These are phyloP conservation scores for Ogataea pini DNA, from an alignment of 805 yeast species.

Conservation along the genomic window DNA sequence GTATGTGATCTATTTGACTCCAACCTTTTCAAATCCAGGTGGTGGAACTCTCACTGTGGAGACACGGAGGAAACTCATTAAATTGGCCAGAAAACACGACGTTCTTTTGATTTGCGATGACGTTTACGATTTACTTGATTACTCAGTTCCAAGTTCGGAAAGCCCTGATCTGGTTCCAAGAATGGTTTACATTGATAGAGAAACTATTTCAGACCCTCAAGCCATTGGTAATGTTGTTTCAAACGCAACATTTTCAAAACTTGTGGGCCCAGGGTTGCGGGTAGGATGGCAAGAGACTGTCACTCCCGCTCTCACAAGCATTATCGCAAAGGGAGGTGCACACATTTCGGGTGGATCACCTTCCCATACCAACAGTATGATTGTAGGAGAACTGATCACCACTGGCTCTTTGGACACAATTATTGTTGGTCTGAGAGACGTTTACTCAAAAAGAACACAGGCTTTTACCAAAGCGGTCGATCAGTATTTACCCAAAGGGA, in stretches of 20 bases:
- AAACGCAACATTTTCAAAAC: constrained; percentile 74
- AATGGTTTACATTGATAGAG: constrained; percentile 63
- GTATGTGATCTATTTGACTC: constrained; percentile 73
- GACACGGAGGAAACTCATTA: constrained; percentile 53
- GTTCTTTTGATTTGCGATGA: constrained; percentile 75
- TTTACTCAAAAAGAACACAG: constrained; percentile 49
- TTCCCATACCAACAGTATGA: constrained; percentile 66
- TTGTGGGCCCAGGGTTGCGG: constrained; percentile 81
- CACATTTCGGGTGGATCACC: constrained; percentile 86
- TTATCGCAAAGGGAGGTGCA: constrained; percentile 73
- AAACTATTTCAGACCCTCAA: constrained; percentile 38
- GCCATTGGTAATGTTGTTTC: constrained; percentile 69
- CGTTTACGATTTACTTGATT: constrained; percentile 74
- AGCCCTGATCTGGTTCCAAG: constrained; percentile 32
- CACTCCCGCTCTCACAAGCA: constrained; percentile 51
- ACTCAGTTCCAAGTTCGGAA: constrained; percentile 31
- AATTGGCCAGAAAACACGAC: constrained; percentile 72
- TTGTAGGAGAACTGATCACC: constrained; percentile 60
- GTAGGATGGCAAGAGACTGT: constrained; percentile 84
- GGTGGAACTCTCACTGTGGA: constrained; percentile 58
- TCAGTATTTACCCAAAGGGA: constrained; percentile 53
- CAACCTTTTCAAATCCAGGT: constrained; percentile 80
- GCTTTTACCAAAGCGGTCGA: constrained; percentile 41
- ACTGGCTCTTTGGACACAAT: constrained; percentile 52
- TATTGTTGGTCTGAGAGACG: constrained; percentile 43